These are phyloP conservation scores for Boletus subparvulus DNA, from an alignment of 768 basidiomycete genomes.

Conservation along the genomic window DNA sequence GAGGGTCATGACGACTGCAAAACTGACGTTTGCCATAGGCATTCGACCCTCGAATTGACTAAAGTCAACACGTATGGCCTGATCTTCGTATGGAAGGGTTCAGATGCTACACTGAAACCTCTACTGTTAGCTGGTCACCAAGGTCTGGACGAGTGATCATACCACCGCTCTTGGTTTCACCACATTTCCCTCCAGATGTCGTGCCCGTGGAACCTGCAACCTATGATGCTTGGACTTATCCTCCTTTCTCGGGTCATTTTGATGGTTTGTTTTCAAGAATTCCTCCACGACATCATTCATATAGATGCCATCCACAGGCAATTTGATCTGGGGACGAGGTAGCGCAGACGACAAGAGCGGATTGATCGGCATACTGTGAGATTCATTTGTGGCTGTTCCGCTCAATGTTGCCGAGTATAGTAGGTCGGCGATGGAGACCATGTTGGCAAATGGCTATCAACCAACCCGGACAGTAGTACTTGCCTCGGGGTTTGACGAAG, in stretches of 20 bases:
- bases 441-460: constrained; percentile 60
- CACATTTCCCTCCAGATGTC: constrained; percentile 45
- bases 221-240: constrained; percentile 54
- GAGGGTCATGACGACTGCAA: background rate
- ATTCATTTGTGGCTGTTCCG: background rate
- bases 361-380: constrained; percentile 64
- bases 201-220: constrained; percentile 64
- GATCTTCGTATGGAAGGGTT: constrained; percentile 58
- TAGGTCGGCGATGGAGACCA: constrained; percentile 58
- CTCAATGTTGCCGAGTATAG: background rate
- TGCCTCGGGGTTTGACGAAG: constrained; percentile 78
- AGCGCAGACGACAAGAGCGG: constrained; percentile 62
- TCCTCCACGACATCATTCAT: background rate
- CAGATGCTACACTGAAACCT: constrained; percentile 49
- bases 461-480: constrained; percentile 64
- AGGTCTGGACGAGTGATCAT: constrained; percentile 34
- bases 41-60: constrained; percentile 49
- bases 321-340: constrained; percentile 51
- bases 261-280: constrained; percentile 40
- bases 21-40: constrained; percentile 32
- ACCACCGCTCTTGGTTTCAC: background rate
- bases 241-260: constrained; percentile 62
- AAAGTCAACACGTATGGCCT: constrained; percentile 65
- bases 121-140: constrained; percentile 54
- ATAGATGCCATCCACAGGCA: constrained; percentile 21